Evolutionary conservation across 345 rosid genomes (phyloP), one percentile per base, ranked within the genome.

Genomic region (Pugionium dolabratum): DNA sequence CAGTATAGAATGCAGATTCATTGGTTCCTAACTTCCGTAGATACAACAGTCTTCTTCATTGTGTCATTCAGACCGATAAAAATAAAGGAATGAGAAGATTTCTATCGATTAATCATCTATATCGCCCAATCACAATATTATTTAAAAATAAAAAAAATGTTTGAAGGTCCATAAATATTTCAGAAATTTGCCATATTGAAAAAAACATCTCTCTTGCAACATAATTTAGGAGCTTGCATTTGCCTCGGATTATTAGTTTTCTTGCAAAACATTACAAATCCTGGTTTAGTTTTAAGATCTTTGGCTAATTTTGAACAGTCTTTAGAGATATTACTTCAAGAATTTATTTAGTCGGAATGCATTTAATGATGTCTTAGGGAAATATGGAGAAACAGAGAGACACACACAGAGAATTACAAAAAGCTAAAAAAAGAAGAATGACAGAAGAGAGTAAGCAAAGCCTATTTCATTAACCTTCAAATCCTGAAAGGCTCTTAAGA

Each of bases 1-100:
- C 95, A 95, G 94, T 89, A 96, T 84, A 89, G 96, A 81, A 89
- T 91, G 95, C 99, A 95, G 91, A 84, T 62, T 84, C 94, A 2
- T 44, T 89, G 70, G 83, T 91, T 79, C 90, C 87, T 9, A 81
- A 71, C 67, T 63, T 79, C 44, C 74, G 75, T 70, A 83, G 86
- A 79, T 91, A 86, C 82, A 75, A 49, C 9, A 59, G 90, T 59
- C 88, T 97, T 69, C 86, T 95, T 53, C 91, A 85, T 62, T 95
- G 99, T 69, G 91, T 88, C 29, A 42, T 85, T 62, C 86, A 80
- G 75, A 95, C 97, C 0, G 47, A 87, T 61, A 91, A 78, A 82
- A 75, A 69, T 2, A 93, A 91, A 55, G 96, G 97, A 91, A 97
- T 88, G 81, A 88, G 96, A 71, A 54, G 9, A 10, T 40, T n/a